Evolutionary conservation across 2,329 filamentous ascomycete species (phyloP).

Genomic region (Botrytis tulipae): DNA sequence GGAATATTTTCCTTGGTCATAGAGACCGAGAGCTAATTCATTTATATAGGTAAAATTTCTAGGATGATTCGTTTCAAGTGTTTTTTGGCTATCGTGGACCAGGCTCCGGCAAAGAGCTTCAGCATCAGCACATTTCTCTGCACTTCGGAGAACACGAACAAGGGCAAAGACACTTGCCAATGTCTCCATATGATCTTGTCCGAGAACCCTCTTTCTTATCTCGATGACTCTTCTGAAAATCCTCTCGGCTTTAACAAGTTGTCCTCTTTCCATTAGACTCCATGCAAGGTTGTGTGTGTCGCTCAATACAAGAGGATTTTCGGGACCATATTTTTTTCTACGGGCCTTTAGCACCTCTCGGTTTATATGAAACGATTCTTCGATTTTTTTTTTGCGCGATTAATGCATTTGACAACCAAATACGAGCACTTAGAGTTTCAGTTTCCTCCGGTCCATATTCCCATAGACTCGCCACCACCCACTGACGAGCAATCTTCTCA

Average conservation of each 20-base stretch:
- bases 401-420: fast-evolving
- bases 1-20: background rate
- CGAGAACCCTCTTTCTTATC: background rate
- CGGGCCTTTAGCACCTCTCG: background rate
- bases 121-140: background rate
- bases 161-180: background rate
- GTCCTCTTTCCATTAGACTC: background rate
- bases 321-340: background rate
- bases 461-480: no score
- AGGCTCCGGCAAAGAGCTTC: background rate
- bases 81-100: background rate
- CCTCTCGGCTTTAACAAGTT: slow-evolving; percentile 18
- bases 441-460: background rate
- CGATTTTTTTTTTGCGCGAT: fast-evolving
- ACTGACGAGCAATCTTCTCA: background rate
- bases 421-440: fast-evolving
- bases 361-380: background rate
- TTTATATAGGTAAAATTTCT: no score
- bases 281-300: slow-evolving; percentile 6
- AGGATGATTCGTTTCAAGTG: no score
- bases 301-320: background rate
- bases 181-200: fast-evolving
- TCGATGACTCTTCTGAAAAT: slow-evolving; percentile 6
- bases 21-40: fast-evolving
- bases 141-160: fast-evolving